Evolutionary conservation across 345 rosid species (phyloP).

Genomic region (Barbarea vulgaris): DNA sequence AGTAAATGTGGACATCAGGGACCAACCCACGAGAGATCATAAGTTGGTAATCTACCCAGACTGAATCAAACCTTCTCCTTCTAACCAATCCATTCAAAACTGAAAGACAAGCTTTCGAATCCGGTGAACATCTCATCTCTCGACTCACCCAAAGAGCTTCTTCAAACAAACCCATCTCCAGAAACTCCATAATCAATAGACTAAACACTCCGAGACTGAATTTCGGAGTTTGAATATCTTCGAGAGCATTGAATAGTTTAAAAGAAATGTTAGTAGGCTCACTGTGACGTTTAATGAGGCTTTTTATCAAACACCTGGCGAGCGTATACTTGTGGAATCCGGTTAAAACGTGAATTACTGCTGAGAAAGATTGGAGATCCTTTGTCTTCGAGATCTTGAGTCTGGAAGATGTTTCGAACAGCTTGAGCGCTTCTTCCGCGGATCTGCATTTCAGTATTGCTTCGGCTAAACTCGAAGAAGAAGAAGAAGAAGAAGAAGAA

Average conservation of each 20-base stretch:
- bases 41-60: slow-evolving; percentile 51
- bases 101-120: slow-evolving; percentile 52
- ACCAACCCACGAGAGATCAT: slow-evolving; percentile 56
- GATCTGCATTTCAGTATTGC: slow-evolving; percentile 49
- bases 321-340: slow-evolving; percentile 42
- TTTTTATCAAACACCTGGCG: slow-evolving; percentile 72
- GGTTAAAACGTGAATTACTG: slow-evolving; percentile 41
- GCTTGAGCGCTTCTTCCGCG: slow-evolving; percentile 47
- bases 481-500: slow-evolving; percentile 15
- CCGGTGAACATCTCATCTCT: slow-evolving; percentile 47
- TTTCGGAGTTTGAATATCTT: slow-evolving; percentile 30
- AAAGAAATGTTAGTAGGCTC: slow-evolving; percentile 38
- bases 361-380: slow-evolving; percentile 44
- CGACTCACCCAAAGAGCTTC: slow-evolving; percentile 66
- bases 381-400: slow-evolving; percentile 32
- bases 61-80: slow-evolving; percentile 44
- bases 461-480: slow-evolving; percentile 41
- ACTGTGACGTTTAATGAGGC: slow-evolving; percentile 46
- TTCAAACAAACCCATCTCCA: slow-evolving; percentile 56
- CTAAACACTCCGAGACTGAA: slow-evolving; percentile 54
- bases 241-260: slow-evolving; percentile 50
- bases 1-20: slow-evolving; percentile 61
- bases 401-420: slow-evolving; percentile 42
- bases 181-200: slow-evolving; percentile 52
- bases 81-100: slow-evolving; percentile 58